These are phyloP conservation scores for Trifolium fragiferum DNA, from an alignment of 306 rosid genomes.

Conservation along the genomic window DNA sequence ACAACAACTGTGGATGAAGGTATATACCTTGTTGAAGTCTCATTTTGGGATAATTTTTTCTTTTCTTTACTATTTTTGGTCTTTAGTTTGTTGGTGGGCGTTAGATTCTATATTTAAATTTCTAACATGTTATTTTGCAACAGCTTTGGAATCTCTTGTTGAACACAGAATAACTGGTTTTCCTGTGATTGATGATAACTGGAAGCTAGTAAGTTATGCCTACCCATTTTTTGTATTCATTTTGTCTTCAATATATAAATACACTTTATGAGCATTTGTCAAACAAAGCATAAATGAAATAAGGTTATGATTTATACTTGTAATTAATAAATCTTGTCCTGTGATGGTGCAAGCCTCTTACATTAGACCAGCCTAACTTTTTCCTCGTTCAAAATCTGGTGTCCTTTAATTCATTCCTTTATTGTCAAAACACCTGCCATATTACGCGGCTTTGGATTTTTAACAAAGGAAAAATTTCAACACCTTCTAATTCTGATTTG, in stretches of 20 bases:
- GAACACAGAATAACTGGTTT: slow-evolving; percentile 95
- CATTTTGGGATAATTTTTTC: neutral
- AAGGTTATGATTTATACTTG: neutral
- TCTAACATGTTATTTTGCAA: slow-evolving; percentile 46
- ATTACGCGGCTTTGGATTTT: slow-evolving; percentile 2
- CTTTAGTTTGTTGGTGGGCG: neutral
- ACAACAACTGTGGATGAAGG: slow-evolving; percentile 95
- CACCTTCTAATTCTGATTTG: slow-evolving; percentile 16
- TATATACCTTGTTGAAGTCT: slow-evolving; percentile 36
- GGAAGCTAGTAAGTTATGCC: slow-evolving; percentile 75
- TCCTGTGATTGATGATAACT: slow-evolving; percentile 88
- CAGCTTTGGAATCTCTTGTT: slow-evolving; percentile 91
- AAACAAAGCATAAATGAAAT: slow-evolving; percentile 14
- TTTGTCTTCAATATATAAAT: neutral
- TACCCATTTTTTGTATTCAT: slow-evolving; percentile 20
- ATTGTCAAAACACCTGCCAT: slow-evolving; percentile 2
- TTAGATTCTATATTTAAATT: slow-evolving; percentile 25
- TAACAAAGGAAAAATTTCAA: neutral
- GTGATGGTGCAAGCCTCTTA: slow-evolving; percentile 5
- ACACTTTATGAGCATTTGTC: slow-evolving; percentile 30
- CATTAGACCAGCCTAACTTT: slow-evolving; percentile 5
- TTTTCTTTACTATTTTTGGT: neutral
- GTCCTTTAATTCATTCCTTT: slow-evolving; percentile 9
- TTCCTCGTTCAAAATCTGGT: slow-evolving; percentile 7
- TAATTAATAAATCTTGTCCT: neutral